Base-by-base conservation (phyloP, 257 asterid species). In the Nicotiana undulata region DNA sequence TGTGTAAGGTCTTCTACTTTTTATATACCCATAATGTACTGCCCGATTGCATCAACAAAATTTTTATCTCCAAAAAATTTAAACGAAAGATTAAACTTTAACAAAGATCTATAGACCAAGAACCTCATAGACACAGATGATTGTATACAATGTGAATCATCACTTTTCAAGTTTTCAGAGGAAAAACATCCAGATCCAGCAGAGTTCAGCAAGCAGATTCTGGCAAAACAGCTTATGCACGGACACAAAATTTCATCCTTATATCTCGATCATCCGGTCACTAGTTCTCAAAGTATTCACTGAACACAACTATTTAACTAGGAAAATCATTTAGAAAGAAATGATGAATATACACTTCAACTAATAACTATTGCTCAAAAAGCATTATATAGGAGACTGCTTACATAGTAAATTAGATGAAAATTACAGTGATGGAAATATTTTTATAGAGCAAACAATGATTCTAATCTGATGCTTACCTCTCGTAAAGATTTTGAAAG, bases 401-500 rank as follows among this genome's bases (percentile, higher is more conserved):
- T 72, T 22, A 72, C 20, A 24, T 22, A 24, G n/a, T 44, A 24
- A 46, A 46, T 72, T 12, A 72, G 61, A 49, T 24, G 61, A 72
- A 72, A 24, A 22, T 49, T 72, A 46, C 16, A 22, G 9, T 46
- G 60, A 6, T 24, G 9, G 17, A 13, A 0, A 29, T 29, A 29
- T 46, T 44, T 10, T 22, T 11, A 44, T 70, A 70, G 58, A 44
- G 60, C 24, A 74, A 49, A 46, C 1, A 49, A 7, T 15, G 17
- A 24, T 74, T 59, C 15, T 9, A 59, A 9, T 8, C 65, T 1
- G 17, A 59, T 32, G 70, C 80, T 84, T 89, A 95, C 99, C 97
- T 95, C 99, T 12, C 85, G 91, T 82, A 95, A 82, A 66, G 97
- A 97, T 90, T 91, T 95, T 84, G 99, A 95, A 66, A 95, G 97